These are phyloP conservation scores for Cytospora leucostoma DNA, from an alignment of 2,329 filamentous ascomycete genomes.

Conservation along the genomic window DNA sequence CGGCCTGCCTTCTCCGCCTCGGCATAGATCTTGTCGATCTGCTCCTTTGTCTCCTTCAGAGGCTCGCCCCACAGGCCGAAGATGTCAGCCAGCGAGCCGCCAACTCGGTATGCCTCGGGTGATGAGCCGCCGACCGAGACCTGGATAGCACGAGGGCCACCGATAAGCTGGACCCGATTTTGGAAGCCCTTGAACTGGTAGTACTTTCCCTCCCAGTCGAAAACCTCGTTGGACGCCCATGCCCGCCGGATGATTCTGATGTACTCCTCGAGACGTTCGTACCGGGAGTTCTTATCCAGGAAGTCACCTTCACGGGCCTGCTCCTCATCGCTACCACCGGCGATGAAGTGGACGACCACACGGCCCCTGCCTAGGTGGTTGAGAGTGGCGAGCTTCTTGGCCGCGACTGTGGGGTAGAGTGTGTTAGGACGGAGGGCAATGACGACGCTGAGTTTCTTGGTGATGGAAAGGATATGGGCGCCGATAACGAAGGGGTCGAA, in stretches of 20 bases:
- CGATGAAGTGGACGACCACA: conserved; percentile 64
- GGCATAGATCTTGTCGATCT: conserved; percentile 61
- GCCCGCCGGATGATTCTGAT: conserved; percentile 61
- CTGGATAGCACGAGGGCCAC: conserved; percentile 50
- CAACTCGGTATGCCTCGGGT: conserved; percentile 59
- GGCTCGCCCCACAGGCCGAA: conserved; percentile 67
- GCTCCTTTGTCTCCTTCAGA: conserved; percentile 63
- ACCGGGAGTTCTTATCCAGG: conserved; percentile 57
- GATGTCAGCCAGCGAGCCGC: conserved; percentile 60
- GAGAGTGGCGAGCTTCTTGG: conserved; percentile 62
- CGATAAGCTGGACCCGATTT: conserved; percentile 54
- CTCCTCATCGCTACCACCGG: conserved; percentile 60
- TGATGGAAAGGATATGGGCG: conserved; percentile 57
- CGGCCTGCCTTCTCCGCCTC: conserved; percentile 60
- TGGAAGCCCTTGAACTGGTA: conserved; percentile 61
- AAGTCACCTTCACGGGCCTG: conserved; percentile 64
- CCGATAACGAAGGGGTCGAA: conserved; percentile 61
- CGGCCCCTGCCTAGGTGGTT: conserved; percentile 60
- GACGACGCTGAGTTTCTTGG: conserved; percentile 62
- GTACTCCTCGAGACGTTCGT: conserved; percentile 61
- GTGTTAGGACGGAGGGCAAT: conserved; percentile 64
- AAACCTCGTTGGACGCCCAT: conserved; percentile 58
- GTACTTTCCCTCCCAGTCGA: conserved; percentile 63
- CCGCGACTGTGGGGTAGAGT: conserved; percentile 62
- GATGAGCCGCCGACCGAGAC: conserved; percentile 63